Base-by-base conservation (phyloP, 202 grass and related monocot genomes). In the Panicum virgatum region DNA sequence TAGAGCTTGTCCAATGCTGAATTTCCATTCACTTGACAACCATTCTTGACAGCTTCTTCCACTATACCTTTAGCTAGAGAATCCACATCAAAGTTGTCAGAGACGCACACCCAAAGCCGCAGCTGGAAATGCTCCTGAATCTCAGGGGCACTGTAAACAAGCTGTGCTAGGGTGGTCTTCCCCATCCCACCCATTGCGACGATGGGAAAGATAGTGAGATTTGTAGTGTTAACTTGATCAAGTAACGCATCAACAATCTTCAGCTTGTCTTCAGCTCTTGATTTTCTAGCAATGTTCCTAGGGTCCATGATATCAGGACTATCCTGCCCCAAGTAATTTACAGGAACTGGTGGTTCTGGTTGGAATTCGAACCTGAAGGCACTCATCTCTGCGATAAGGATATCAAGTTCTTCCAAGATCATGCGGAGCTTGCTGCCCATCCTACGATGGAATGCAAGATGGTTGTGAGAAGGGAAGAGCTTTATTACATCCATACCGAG, bases 21-120 rank as follows among this genome's bases (percentile, higher is more conserved):
- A 53, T 2, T 53, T 53, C 50, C 50, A 53, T n/a, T n/a, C 6
- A 2, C 7, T 23, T 56, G 0, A 87, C 30, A 8, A 19, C 29
- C 29, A 8, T 63, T 32, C 14, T 59, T n/a, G n/a, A n/a, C n/a
- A n/a, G n/a, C n/a, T n/a, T 56, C 30, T 37, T 7, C 15, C 2
- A 32, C 2, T 0, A 63, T 63, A 0, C 30, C 37, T 18, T 44
- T 3, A 9, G 83, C 86, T 0, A 88, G 18, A 5, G 36, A 3
- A 29, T 50, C 34, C 52, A 88, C 26, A 48, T 77, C 81, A 27
- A 82, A 66, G 22, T 30, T 36, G 27, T 87, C 82, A 13, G 26
- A 82, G 43, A 87, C 56, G 60, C 79, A 83, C 20, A 90, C 59
- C 82, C 84, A 90, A 1, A 69, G 1, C 1, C 1, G 16, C 3